phyloP scores from a whole-genome alignment of 164 flowering plant species.

The Liquidambar formosana region DNA sequence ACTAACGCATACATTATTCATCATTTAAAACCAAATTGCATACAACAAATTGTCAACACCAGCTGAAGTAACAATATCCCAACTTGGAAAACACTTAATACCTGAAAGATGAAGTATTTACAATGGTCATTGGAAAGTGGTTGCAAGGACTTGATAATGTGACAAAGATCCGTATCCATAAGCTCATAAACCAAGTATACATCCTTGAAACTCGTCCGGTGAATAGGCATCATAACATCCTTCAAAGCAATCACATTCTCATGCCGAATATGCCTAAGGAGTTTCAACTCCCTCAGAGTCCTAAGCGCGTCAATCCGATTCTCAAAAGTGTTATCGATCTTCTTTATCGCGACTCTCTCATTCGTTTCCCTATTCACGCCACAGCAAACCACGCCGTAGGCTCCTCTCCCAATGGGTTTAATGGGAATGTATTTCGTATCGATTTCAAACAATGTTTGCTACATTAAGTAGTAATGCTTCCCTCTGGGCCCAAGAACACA shows the following conservation, averaged over 20 bases:
- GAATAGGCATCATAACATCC: conserved; percentile 50
- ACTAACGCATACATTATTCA: too few species aligned
- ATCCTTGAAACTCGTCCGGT: conserved; percentile 30
- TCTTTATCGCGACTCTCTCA: conserved; percentile 56
- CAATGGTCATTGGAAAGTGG: conserved; percentile 51
- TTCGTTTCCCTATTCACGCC: conserved; percentile 42
- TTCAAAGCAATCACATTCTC: conserved; percentile 55
- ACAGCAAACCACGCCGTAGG: conserved; percentile 50
- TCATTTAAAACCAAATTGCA: too few species aligned
- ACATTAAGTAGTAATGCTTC: conserved; percentile 45
- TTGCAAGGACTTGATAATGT: conserved; percentile 48
- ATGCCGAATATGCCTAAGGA: conserved; percentile 37
- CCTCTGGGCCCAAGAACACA: conserved; percentile 25
- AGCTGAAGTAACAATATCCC: too few species aligned
- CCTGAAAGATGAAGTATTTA: conserved; percentile 44
- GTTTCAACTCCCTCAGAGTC: conserved; percentile 47
- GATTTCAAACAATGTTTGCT: conserved; percentile 42
- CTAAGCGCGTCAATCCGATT: conserved; percentile 44
- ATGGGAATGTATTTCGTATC: conserved; percentile 45
- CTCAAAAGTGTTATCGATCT: conserved; percentile 42
- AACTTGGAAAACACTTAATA: too few species aligned
- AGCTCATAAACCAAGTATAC: conserved; percentile 43
- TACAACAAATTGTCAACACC: too few species aligned
- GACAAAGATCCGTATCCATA: conserved; percentile 54
- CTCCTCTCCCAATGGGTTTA: conserved; percentile 42